Evolutionary conservation across 305 asterid genomes (phyloP).

Genomic region (Fraxinus baroniana): DNA sequence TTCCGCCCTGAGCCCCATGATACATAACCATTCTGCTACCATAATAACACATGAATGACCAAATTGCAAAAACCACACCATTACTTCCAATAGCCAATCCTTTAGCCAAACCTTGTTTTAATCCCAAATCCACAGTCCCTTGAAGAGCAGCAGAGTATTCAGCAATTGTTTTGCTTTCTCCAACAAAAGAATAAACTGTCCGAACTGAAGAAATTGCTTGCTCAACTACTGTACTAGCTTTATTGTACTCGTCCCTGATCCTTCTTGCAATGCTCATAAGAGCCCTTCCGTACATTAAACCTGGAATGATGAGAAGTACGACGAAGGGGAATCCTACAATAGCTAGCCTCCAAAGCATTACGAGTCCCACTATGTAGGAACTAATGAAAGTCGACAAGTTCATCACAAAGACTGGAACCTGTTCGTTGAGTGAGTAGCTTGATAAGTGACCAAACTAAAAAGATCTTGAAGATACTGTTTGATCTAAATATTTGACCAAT

Average conservation of each 20-base stretch:
- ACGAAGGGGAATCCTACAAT: slow-evolving; percentile 78
- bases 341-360: slow-evolving; percentile 78
- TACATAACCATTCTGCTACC: slow-evolving; percentile 92
- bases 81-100: slow-evolving; percentile 93
- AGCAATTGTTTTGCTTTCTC: slow-evolving; percentile 57
- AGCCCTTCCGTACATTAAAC: slow-evolving; percentile 81
- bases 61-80: slow-evolving; percentile 75
- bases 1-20: slow-evolving; percentile 78
- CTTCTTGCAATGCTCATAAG: slow-evolving; percentile 65
- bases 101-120: slow-evolving; percentile 81
- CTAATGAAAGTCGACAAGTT: slow-evolving; percentile 70
- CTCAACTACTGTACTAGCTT: slow-evolving; percentile 68
- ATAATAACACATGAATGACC: slow-evolving; percentile 83
- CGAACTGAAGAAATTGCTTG: slow-evolving; percentile 83
- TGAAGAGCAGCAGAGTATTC: slow-evolving; percentile 72
- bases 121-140: slow-evolving; percentile 72
- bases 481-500: neutral
- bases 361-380: slow-evolving; percentile 61
- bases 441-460: neutral
- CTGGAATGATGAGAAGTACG: slow-evolving; percentile 72
- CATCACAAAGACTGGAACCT: slow-evolving; percentile 85
- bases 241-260: slow-evolving; percentile 63
- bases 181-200: slow-evolving; percentile 85
- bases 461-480: neutral
- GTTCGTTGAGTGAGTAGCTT: neutral